Evolutionary conservation across 2,329 filamentous ascomycete genomes (phyloP).

Genomic region (Akanthomyces dipterigenus): DNA sequence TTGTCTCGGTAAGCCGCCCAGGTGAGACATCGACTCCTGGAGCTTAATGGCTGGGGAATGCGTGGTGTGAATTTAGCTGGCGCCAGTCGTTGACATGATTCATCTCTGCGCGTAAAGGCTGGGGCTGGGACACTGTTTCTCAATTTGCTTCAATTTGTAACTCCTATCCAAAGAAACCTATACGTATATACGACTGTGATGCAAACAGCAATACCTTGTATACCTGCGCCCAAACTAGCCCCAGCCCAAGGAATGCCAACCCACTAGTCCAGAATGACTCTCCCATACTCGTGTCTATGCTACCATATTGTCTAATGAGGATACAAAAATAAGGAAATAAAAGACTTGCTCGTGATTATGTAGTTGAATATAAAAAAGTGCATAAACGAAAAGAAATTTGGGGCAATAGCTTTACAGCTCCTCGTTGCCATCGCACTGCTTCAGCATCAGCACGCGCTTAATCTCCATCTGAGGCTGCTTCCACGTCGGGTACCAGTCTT

Average conservation of each 20-base stretch:
- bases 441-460: constrained; percentile 63
- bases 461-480: constrained; percentile 60
- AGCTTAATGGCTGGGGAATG: not conserved
- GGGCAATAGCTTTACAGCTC: constrained; percentile 30
- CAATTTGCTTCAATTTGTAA: not conserved
- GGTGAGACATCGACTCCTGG: not conserved
- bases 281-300: not conserved
- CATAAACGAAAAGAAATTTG: not conserved
- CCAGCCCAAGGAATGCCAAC: not conserved
- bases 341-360: constrained; percentile 7
- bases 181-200: not conserved
- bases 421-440: constrained; percentile 59
- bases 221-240: not conserved
- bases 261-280: not conserved
- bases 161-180: not conserved
- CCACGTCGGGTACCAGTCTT: constrained; percentile 67
- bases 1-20: not conserved
- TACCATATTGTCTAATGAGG: not conserved
- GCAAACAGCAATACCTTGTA: not conserved
- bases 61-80: no score
- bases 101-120: not conserved
- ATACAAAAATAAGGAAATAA: not conserved
- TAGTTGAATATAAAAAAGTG: not conserved
- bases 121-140: not conserved
- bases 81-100: not conserved